Base-by-base conservation (phyloP, 2,329 filamentous ascomycete genomes). In the Aureobasidium sp. region DNA sequence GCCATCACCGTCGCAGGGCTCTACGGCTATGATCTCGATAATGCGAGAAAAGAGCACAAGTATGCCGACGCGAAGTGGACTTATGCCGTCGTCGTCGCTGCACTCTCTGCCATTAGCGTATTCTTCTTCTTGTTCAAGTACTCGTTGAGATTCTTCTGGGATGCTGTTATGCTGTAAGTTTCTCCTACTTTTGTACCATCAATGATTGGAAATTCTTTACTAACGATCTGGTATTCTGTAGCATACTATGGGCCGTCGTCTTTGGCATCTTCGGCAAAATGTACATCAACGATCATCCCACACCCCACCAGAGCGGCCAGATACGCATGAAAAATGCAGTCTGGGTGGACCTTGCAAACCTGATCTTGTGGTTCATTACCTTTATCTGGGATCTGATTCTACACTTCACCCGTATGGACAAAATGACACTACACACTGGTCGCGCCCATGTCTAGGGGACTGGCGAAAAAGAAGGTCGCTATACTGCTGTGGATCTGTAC, bases 191-290 rank as follows among this genome's bases (percentile, higher is more conserved):
- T 27, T 39, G 15, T n/a, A 1, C 8, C 5, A 20, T 9, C 4
- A 4, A 13, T 6, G 20, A 4, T 12, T 27, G 13, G 15, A 32
- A 13, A 17, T 4, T 37, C 1, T 9, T 13, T 27, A 37, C 56
- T n/a, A 7, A 27, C 17, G 27, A 34, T 10, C 10, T 4, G n/a
- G n/a, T 3, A 1, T 12, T 5, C 10, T 44, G 27, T 59, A 74
- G 75, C 68, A 79, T 94, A 65, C 82, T 95, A 34, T 96, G 90
- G 87, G 84, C 91, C 64, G 84, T 86, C 1, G 80, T 94, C 6
- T 96, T 96, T 72, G 92, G 90, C 20, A 78, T 94, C 64, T 96
- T 96, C 72, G 92, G 87, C 60, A 85, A 82, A 68, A 84, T 93
- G 80, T 96, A 87, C 78, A 88, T 96, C 71, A 75, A 83, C 60